Conservation (phyloP, 2,329 filamentous ascomycete genomes). For the Rhytidhysteron rufulum region DNA sequence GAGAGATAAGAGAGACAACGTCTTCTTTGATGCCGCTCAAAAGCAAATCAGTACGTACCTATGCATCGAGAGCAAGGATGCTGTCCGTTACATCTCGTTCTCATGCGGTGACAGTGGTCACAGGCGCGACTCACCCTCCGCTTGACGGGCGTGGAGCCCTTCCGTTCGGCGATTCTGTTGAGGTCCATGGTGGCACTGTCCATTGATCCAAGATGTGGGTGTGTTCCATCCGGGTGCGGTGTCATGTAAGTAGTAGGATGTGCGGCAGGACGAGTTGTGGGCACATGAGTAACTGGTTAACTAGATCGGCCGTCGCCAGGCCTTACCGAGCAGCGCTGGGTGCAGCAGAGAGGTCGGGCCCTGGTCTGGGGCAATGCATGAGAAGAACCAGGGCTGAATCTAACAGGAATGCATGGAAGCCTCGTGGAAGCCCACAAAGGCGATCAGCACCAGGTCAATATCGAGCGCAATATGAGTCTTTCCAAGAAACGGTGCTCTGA, state of each 20-base stretch:
- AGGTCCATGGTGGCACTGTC: background rate
- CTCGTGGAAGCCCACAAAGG: constrained; percentile 20
- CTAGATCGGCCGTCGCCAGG: too few relatives aligned
- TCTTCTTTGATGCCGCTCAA: too few relatives aligned
- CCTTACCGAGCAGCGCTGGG: too few relatives aligned
- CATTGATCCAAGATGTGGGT: too few relatives aligned
- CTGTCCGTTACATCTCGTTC: constrained; percentile 91
- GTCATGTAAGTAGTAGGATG: background rate
- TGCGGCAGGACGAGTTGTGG: constrained; percentile 7
- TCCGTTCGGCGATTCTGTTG: constrained; percentile 21
- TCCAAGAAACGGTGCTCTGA: background rate
- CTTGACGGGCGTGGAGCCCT: constrained; percentile 61
- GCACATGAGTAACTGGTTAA: constrained; percentile 13
- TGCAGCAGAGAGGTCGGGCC: constrained; percentile 16
- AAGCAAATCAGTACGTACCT: too few relatives aligned
- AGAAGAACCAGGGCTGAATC: constrained; percentile 27
- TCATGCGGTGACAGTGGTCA: constrained; percentile 91
- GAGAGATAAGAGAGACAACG: too few relatives aligned
- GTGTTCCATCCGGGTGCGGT: too few relatives aligned
- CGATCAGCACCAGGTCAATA: constrained; percentile 23
- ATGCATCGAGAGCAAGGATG: constrained; percentile 88
- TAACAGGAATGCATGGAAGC: constrained; percentile 21
- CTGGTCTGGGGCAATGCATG: constrained; percentile 18
- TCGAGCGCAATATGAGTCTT: background rate
- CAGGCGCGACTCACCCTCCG: constrained; percentile 88